Percentiles rank a stretch among this genome's conserved stretches.
These are phyloP conservation scores for Noccaea caerulescens DNA, from an alignment of 345 rosid genomes.

Conservation along the genomic window DNA sequence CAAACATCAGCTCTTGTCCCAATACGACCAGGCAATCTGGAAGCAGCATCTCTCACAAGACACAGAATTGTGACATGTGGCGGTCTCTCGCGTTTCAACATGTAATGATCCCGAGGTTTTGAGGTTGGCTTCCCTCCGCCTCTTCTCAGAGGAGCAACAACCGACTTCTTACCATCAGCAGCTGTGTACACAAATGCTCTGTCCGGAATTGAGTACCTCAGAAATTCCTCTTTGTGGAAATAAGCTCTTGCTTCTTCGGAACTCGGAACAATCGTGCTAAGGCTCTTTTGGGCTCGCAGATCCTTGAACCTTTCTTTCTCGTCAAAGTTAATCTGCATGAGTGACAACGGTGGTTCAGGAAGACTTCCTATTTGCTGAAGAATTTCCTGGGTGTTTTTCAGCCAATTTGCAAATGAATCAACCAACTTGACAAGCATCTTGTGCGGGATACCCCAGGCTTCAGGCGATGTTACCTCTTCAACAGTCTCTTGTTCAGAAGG, in stretches of 20 bases:
- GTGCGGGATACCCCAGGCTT: slow-evolving; percentile 91
- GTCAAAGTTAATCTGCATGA: slow-evolving; percentile 81
- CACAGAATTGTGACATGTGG: slow-evolving; percentile 98
- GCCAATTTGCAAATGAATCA: slow-evolving; percentile 97
- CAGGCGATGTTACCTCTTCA: slow-evolving; percentile 95
- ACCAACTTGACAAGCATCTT: slow-evolving; percentile 97
- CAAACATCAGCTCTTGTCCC: slow-evolving; percentile 99
- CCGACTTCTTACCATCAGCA: slow-evolving; percentile 95
- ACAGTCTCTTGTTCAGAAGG: slow-evolving; percentile 64
- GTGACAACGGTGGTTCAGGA: slow-evolving; percentile 85
- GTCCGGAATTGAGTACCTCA: slow-evolving; percentile 96
- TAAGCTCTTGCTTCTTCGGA: slow-evolving; percentile 87
- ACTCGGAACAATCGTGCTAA: slow-evolving; percentile 80
- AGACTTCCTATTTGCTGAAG: slow-evolving; percentile 95
- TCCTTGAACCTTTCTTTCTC: slow-evolving; percentile 98
- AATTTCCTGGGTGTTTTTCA: slow-evolving; percentile 92
- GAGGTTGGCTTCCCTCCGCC: slow-evolving; percentile 99
- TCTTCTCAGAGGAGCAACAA: slow-evolving; percentile 98
- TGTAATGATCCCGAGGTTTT: slow-evolving; percentile 98
- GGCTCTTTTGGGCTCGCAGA: slow-evolving; percentile 98
- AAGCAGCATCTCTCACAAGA: slow-evolving; percentile 98
- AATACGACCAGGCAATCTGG: slow-evolving; percentile 97
- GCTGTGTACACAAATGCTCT: slow-evolving; percentile 97
- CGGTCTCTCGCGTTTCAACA: slow-evolving; percentile 99
- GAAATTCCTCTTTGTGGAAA: slow-evolving; percentile 87